These are phyloP conservation scores for Podospora pseudoanserina DNA, from an alignment of 495 filamentous ascomycete genomes.

Conservation along the genomic window DNA sequence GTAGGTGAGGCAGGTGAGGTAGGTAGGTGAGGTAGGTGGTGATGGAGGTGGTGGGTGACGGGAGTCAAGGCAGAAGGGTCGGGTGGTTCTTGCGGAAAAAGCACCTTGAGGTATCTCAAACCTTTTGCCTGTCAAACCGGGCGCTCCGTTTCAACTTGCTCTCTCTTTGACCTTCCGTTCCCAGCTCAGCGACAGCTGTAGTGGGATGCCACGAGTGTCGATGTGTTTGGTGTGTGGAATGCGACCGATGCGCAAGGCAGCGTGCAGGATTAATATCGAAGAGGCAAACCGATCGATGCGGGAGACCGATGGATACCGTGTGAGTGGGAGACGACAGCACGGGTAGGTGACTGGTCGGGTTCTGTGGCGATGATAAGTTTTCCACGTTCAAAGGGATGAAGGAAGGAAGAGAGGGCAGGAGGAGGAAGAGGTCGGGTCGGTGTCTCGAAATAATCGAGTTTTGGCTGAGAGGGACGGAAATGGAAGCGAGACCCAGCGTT, in stretches of 20 bases:
- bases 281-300: constrained; percentile 7
- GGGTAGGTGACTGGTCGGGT: not conserved
- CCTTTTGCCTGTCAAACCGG: constrained; percentile 34
- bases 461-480: not conserved
- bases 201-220: constrained; percentile 4
- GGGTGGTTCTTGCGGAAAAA: constrained; percentile 22
- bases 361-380: not conserved
- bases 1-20: not conserved
- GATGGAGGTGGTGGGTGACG: constrained; percentile 12
- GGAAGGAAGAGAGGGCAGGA: not conserved
- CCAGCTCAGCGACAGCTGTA: not conserved
- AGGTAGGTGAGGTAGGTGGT: constrained; percentile 10
- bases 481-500: constrained; percentile 1
- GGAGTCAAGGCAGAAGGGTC: constrained; percentile 13
- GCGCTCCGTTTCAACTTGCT: constrained; percentile 20
- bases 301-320: not conserved
- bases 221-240: not conserved
- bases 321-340: not conserved
- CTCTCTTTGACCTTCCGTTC: not conserved
- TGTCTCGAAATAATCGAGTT: constrained; percentile 8
- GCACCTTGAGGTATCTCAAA: constrained; percentile 35
- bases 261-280: not conserved
- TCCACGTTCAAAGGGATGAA: not conserved
- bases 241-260: constrained; percentile 8
- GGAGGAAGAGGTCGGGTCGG: not conserved